Conservation (phyloP, 2,329 filamentous ascomycete genomes). For the Diaporthe ilicicola region DNA sequence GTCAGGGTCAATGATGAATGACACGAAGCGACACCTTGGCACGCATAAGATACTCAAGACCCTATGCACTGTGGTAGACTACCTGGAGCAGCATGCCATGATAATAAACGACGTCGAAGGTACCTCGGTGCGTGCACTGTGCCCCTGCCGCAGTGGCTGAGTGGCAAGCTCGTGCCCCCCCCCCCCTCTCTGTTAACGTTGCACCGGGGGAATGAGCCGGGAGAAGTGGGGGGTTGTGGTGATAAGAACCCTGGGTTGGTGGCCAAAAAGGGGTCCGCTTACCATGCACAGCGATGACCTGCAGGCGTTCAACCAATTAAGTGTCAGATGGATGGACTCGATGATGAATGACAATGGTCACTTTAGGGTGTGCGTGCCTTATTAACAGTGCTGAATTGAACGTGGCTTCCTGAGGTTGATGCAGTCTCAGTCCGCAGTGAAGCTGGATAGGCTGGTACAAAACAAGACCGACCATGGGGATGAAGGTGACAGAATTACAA, state of each 20-base stretch:
- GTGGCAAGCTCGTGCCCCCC: constrained; percentile 13
- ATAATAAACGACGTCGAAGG: not conserved
- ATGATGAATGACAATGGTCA: not conserved
- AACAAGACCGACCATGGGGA: no score
- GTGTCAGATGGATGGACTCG: not conserved
- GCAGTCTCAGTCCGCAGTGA: no score
- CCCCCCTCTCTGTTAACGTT: constrained; percentile 7
- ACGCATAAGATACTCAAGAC: not conserved
- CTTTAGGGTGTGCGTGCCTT: not conserved
- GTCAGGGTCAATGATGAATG: not conserved
- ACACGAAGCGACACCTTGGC: not conserved
- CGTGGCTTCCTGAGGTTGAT: no score
- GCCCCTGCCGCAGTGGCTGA: no score
- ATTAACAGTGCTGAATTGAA: no score
- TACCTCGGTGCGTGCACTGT: not conserved
- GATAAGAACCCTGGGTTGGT: not conserved
- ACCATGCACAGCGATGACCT: not conserved
- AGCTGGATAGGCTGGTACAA: no score
- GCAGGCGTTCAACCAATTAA: not conserved
- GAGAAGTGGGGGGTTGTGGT: constrained; percentile 13
- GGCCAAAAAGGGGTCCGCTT: not conserved
- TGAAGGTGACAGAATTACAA: no score
- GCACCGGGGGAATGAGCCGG: not conserved
- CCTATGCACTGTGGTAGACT: not conserved
- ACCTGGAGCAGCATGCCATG: not conserved